A percentile compares a stretch with the other conserved stretches of the same genome.
Conservation (phyloP, 1,284 basidiomycete genomes). For the Rhodotorula sp. region DNA sequence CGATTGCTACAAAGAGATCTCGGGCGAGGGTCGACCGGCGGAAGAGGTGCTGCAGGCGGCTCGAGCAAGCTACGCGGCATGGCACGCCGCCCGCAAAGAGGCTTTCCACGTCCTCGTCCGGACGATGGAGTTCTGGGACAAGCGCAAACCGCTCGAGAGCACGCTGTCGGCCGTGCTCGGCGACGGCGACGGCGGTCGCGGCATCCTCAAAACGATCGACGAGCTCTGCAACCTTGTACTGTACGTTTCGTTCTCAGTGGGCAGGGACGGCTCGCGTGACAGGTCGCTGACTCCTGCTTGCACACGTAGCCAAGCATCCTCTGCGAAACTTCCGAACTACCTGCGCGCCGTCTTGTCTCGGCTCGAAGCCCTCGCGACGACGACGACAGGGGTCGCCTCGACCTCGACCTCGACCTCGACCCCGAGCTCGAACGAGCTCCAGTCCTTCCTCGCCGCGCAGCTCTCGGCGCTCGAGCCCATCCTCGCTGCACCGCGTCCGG, state of each 20-base stretch:
- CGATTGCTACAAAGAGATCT: background rate
- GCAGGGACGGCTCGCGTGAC: no score
- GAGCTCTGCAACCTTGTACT: conserved; percentile 23
- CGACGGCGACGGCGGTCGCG: background rate
- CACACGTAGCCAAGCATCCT: conserved; percentile 19
- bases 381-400: background rate
- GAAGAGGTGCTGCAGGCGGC: background rate
- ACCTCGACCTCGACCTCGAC: background rate
- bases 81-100: conserved; percentile 1
- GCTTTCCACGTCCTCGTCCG: conserved; percentile 16
- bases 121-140: conserved; percentile 33
- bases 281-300: background rate
- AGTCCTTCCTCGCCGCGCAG: background rate
- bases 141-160: conserved; percentile 16
- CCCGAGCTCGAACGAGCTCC: background rate
- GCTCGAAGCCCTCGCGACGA: background rate
- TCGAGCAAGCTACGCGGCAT: background rate
- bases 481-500: conserved; percentile 7
- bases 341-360: conserved; percentile 1
- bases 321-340: conserved; percentile 23
- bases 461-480: conserved; percentile 5
- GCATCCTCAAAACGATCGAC: conserved; percentile 6
- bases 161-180: conserved; percentile 7
- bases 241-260: conserved; percentile 1
- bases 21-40: background rate